Base-by-base conservation (phyloP, 306 rosid genomes). In the Biancaea sappan region DNA sequence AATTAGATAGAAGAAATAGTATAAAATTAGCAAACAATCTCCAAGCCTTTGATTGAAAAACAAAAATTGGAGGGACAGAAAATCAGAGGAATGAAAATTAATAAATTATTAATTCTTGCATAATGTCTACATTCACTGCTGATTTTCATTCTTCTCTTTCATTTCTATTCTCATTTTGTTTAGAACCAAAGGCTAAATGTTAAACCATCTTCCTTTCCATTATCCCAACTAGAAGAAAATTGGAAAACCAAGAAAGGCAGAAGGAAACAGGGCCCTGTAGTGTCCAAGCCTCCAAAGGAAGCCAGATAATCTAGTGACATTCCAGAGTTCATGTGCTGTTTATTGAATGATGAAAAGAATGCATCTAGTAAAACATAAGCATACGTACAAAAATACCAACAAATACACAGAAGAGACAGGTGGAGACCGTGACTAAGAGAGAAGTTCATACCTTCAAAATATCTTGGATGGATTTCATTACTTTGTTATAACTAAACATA, bases 341-440 rank as follows among this genome's bases (percentile, higher is more conserved):
- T n/a, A n/a, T n/a, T n/a, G 53, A 57, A 68, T 43, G 34, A 58
- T 47, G 71, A 64, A 74, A 74, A 50, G 40, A 76, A 56, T 11
- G 28, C 40, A 69, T 60, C 50, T 25, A 69, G 53, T 40, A 31
- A 51, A 50, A 1, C 6, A 53, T 53, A 53, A 24, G n/a, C 34
- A 53, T 5, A 53, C 2, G n/a, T 4, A 24, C n/a, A 24, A 25
- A 11, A 34, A 69, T 53, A 50, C 37, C 69, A 50, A 35, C 48
- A 58, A 32, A 47, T 12, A 6, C 25, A 25, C 5, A 22, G 11
- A 52, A 13, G 47, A 52, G 31, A 52, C 6, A 10, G 29, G 58
- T 21, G 34, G 15, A 53, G n/a, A 53, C 60, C 25, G 29, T 8
- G 11, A 53, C 2, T 53, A 10, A 3, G 29, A 25, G 19, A 43